Conservation (phyloP, 352 stramenopile species). For the Hyaloperonospora brassicae region DNA sequence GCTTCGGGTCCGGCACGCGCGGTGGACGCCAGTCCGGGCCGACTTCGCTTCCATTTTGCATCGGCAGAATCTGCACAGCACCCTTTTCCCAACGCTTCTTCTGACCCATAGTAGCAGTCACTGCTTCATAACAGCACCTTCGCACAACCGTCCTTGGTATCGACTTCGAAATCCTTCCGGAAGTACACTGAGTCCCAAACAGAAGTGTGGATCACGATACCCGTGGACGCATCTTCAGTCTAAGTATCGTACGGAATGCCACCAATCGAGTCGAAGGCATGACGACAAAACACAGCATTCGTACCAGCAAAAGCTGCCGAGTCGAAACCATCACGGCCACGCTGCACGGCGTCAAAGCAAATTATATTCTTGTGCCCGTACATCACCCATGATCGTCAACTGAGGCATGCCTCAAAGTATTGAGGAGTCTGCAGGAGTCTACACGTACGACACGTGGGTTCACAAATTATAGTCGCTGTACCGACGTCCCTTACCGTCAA, state of each 20-base stretch:
- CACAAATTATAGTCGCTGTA: slow-evolving; percentile 86
- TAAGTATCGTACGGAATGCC: slow-evolving; percentile 86
- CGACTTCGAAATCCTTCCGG: slow-evolving; percentile 85
- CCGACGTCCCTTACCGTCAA: slow-evolving; percentile 75
- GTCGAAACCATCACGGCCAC: slow-evolving; percentile 81
- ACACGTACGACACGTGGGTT: slow-evolving; percentile 86
- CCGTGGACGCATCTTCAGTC: slow-evolving; percentile 87
- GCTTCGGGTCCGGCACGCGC: slow-evolving; percentile 77
- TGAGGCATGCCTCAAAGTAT: slow-evolving; percentile 85
- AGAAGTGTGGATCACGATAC: slow-evolving; percentile 75
- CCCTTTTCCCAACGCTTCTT: slow-evolving; percentile 86
- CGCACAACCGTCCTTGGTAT: slow-evolving; percentile 76
- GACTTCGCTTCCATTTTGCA: slow-evolving; percentile 86
- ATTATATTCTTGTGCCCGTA: slow-evolving; percentile 87
- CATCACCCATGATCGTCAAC: slow-evolving; percentile 75
- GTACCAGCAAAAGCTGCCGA: slow-evolving; percentile 84
- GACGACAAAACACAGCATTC: slow-evolving; percentile 84
- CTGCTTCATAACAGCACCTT: slow-evolving; percentile 77
- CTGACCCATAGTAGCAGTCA: slow-evolving; percentile 81
- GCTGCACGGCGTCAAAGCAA: slow-evolving; percentile 87
- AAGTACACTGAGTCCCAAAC: slow-evolving; percentile 87
- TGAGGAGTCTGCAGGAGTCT: slow-evolving; percentile 87
- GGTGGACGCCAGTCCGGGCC: slow-evolving; percentile 82
- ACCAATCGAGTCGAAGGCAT: slow-evolving; percentile 84
- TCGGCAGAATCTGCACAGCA: slow-evolving; percentile 81